These are phyloP conservation scores for Chalciporus pseudorubinellus DNA, from an alignment of 768 basidiomycete genomes.

Conservation along the genomic window DNA sequence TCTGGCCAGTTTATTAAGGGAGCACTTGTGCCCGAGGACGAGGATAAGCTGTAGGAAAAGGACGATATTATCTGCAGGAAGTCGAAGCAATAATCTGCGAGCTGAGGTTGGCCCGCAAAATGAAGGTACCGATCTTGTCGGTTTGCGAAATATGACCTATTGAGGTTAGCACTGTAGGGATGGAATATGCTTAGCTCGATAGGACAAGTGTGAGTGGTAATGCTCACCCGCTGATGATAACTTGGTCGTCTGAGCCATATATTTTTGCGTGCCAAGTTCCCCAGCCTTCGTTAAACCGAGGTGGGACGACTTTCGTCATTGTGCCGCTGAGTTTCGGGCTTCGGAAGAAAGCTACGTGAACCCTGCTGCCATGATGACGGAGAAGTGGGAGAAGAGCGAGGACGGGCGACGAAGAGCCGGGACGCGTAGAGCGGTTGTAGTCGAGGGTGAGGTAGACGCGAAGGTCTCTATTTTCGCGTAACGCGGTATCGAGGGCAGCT, in stretches of 20 bases:
- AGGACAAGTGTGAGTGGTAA: not conserved
- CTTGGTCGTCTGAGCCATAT: slow-evolving; percentile 89
- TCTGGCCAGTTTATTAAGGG: slow-evolving; percentile 71
- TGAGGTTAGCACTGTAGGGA: slow-evolving; percentile 79
- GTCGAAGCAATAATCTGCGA: slow-evolving; percentile 82
- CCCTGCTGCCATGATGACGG: slow-evolving; percentile 64
- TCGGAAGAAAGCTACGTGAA: slow-evolving; percentile 79
- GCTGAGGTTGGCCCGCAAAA: slow-evolving; percentile 53
- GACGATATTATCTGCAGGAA: slow-evolving; percentile 66
- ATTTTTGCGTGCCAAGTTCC: slow-evolving; percentile 98
- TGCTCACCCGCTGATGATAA: slow-evolving; percentile 88
- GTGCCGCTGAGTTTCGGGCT: slow-evolving; percentile 81
- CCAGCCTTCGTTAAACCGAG: slow-evolving; percentile 97
- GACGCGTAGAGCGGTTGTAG: slow-evolving; percentile 73
- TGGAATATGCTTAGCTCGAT: not conserved
- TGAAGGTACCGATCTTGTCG: slow-evolving; percentile 93
- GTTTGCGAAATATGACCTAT: slow-evolving; percentile 89
- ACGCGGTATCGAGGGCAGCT: slow-evolving; percentile 56
- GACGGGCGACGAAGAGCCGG: slow-evolving; percentile 66
- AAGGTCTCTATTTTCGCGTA: slow-evolving; percentile 58
- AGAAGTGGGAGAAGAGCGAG: slow-evolving; percentile 71
- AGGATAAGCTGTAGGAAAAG: slow-evolving; percentile 60
- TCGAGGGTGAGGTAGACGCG: slow-evolving; percentile 76
- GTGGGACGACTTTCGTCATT: slow-evolving; percentile 76
- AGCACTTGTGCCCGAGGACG: slow-evolving; percentile 39